These are phyloP conservation scores for Leccinum uliginosum DNA, from an alignment of 768 basidiomycete species.

Conservation along the genomic window DNA sequence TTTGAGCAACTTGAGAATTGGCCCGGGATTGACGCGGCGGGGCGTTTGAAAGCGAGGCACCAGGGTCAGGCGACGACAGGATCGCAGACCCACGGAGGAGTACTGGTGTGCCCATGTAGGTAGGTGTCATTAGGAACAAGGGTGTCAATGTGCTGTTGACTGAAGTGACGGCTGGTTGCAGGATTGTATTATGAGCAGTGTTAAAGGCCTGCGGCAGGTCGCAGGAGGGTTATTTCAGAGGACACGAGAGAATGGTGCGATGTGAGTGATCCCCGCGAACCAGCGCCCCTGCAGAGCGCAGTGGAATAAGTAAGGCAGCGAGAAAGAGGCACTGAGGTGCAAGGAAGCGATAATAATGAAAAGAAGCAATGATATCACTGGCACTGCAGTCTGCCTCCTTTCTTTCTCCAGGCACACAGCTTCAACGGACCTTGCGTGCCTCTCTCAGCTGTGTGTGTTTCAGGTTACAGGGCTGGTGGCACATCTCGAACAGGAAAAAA, in stretches of 20 bases:
- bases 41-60: constrained; percentile 4
- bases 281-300: constrained; percentile 2
- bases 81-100: not conserved
- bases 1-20: not conserved
- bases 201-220: not conserved
- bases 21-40: not conserved
- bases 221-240: not conserved
- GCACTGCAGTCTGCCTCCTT: not conserved
- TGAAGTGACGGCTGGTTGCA: not conserved
- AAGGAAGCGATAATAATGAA: constrained; percentile 2
- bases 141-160: not conserved
- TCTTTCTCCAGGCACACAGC: constrained; percentile 7
- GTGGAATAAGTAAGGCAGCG: not conserved
- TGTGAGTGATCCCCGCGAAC: constrained; percentile 14
- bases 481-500: not conserved
- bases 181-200: constrained; percentile 8
- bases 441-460: not conserved
- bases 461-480: constrained; percentile 8
- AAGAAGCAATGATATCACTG: constrained; percentile 5
- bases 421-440: not conserved
- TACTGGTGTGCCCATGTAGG: not conserved
- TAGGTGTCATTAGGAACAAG: not conserved
- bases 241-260: not conserved
- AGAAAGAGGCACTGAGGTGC: constrained; percentile 6
- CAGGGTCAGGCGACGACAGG: constrained; percentile 7